A percentile compares a stretch with the other conserved stretches of the same genome.
Evolutionary conservation across 257 asterid species (phyloP).

Genomic region (Primulina tabacum): DNA sequence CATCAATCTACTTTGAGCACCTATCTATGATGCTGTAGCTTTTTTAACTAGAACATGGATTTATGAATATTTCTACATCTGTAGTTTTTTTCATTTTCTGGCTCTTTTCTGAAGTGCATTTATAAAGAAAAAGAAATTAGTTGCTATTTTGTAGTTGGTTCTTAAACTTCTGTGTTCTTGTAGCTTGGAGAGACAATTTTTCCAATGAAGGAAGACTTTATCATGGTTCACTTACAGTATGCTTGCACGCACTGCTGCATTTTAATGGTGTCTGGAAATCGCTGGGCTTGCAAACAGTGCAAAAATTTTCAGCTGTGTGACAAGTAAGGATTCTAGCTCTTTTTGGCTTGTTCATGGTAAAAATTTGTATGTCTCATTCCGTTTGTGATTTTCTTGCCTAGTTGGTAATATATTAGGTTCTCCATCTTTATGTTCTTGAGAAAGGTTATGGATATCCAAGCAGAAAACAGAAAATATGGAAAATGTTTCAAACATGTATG

Average conservation of each 20-base stretch:
- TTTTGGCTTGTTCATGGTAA: slow-evolving; percentile 10
- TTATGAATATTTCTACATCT: slow-evolving; percentile 5
- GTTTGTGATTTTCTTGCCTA: background rate
- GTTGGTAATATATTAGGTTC: slow-evolving; percentile 8
- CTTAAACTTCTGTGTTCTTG: slow-evolving; percentile 18
- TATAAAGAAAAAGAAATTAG: background rate
- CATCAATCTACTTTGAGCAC: slow-evolving; percentile 15
- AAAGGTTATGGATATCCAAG: background rate
- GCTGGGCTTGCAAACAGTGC: slow-evolving; percentile 90
- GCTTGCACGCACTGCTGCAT: slow-evolving; percentile 89
- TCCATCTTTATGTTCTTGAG: background rate
- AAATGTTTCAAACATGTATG: background rate
- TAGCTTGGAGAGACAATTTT: slow-evolving; percentile 95
- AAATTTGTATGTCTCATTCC: background rate
- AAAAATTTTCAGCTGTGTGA: slow-evolving; percentile 85
- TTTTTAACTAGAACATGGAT: background rate
- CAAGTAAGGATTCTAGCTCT: slow-evolving; percentile 45
- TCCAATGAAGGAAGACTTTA: slow-evolving; percentile 98
- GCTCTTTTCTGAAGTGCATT: slow-evolving; percentile 4
- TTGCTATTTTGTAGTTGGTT: slow-evolving; percentile 16
- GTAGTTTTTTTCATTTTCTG: background rate
- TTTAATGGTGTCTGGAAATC: slow-evolving; percentile 81
- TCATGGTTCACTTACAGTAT: slow-evolving; percentile 94
- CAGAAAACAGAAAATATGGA: background rate
- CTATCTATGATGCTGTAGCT: background rate